Conservation (phyloP, 352 stramenopile species). For the Phytophthora litchii region DNA sequence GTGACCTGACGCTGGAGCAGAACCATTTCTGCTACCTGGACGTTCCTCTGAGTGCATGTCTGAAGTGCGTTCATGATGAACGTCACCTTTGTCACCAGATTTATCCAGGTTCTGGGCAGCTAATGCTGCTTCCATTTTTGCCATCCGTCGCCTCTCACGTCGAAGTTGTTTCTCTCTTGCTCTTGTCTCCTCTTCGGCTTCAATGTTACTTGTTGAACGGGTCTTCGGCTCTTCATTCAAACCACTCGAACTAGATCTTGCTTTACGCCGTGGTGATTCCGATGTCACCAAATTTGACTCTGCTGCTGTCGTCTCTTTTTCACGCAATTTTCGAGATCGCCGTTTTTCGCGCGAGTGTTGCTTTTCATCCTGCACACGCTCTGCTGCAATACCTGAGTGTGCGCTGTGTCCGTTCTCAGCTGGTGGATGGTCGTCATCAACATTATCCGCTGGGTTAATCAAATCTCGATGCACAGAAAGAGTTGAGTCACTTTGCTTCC, state of each 20-base stretch:
- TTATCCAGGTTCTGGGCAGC: conserved; percentile 38
- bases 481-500: conserved; percentile 10
- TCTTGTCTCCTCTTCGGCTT: conserved; percentile 28
- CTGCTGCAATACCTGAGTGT: background rate
- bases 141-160: conserved; percentile 39
- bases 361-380: conserved; percentile 19
- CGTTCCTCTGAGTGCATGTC: background rate
- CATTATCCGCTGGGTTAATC: conserved; percentile 1
- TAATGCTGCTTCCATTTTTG: conserved; percentile 44
- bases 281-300: conserved; percentile 12
- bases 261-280: conserved; percentile 18
- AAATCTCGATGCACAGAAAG: conserved; percentile 1
- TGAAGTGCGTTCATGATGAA: conserved; percentile 4
- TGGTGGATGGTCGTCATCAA: conserved; percentile 10
- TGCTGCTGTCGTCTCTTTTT: conserved; percentile 27
- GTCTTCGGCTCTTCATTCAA: conserved; percentile 9
- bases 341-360: conserved; percentile 26
- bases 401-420: background rate
- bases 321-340: conserved; percentile 18
- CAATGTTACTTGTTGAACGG: conserved; percentile 17
- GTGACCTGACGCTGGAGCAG: conserved; percentile 4
- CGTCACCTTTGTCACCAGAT: background rate
- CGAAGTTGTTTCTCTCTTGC: conserved; percentile 38
- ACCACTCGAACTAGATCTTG: conserved; percentile 9
- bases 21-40: conserved; percentile 7